Base-by-base conservation (phyloP, 1,284 basidiomycete species). In the Melampsora americana region DNA sequence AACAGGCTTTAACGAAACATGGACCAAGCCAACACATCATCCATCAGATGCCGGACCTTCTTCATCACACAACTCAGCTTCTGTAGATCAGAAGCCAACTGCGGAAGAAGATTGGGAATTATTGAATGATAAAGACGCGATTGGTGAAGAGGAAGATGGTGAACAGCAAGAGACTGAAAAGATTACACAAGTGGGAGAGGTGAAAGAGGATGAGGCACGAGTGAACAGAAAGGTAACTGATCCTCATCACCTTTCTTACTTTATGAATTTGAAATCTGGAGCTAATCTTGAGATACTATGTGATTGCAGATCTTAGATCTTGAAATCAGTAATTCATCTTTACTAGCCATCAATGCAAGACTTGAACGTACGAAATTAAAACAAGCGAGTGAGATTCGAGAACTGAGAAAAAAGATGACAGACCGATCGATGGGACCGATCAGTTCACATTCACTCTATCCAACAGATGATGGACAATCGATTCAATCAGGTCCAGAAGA, bases 251-350 rank as follows among this genome's bases (percentile, higher is more conserved):
- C n/a, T n/a, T n/a, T n/a, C n/a, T n/a, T n/a, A n/a, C n/a, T n/a
- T n/a, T n/a, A n/a, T n/a, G n/a, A n/a, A n/a, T n/a, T n/a, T n/a
- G n/a, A n/a, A n/a, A n/a, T n/a, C n/a, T n/a, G n/a, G n/a, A n/a
- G n/a, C n/a, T n/a, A n/a, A n/a, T n/a, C n/a, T n/a, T n/a, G n/a
- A n/a, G n/a, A n/a, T n/a, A n/a, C n/a, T n/a, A n/a, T n/a, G n/a
- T n/a, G n/a, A n/a, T n/a, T n/a, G n/a, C 32, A 82, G 81, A 81
- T 85, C 28, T 80, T 84, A 12, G 84, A 85, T 73, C 79, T 85
- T 7, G 83, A 85, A 73, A 85, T 85, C 75, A 81, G 83, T 26
- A 85, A 84, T 79, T 80, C 81, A 56, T 83, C 82, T n/a, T 80
- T 85, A 20, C 68, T 85, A 65, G 81, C 81, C 9, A 83, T 85